Evolutionary conservation across 2,329 filamentous ascomycete genomes (phyloP), one percentile per base, ranked within the genome.

Genomic region (Aureobasidium namibiae): DNA sequence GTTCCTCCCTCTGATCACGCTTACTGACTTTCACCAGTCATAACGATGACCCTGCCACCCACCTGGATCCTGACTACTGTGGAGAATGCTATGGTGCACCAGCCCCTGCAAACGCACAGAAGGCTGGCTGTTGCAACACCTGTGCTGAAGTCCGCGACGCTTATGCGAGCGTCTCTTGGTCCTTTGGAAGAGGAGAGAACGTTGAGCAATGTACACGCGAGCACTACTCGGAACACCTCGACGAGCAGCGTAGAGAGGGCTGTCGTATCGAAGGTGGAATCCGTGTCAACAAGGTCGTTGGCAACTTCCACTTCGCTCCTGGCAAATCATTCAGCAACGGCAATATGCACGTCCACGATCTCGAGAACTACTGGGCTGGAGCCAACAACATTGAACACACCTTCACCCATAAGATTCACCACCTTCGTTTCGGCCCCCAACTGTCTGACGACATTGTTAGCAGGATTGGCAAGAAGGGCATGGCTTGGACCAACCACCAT

Each of bases 271-370:
- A 96, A 73, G 94, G 94, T 61, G 84, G 85, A 39, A 83, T 99
- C 66, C 89, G 90, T 49, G 95, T 99, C 65, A 99, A 99, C 81
- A 99, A 99, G 77, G 94, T 99, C 26, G 83, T 99, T 58, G 94
- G 94, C 60, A 99, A 99, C 78, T 99, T 99, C 82, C 94, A 99
- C 75, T 88, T 99, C 67, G 94, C 95, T 1, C 94, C 94, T 1
- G 94, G 94, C 67, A 90, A 92, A 75, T 92, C 88, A 73, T 97
- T 97, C 82, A 95, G 88, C 74, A 95, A 89, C 69, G 91, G 90
- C 65, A 95, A 96, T 77, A 88, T 97, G 84, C 94, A 99, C 76
- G 90, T 96, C 21, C 94, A 99, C 77, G 95, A 99, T 70, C 80
- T 99, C 63, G 91, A 96, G 74, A 95, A 94, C 78, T 99, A 96